These are phyloP conservation scores for Solanum hybrid DNA, from an alignment of 305 asterid genomes.

Conservation along the genomic window DNA sequence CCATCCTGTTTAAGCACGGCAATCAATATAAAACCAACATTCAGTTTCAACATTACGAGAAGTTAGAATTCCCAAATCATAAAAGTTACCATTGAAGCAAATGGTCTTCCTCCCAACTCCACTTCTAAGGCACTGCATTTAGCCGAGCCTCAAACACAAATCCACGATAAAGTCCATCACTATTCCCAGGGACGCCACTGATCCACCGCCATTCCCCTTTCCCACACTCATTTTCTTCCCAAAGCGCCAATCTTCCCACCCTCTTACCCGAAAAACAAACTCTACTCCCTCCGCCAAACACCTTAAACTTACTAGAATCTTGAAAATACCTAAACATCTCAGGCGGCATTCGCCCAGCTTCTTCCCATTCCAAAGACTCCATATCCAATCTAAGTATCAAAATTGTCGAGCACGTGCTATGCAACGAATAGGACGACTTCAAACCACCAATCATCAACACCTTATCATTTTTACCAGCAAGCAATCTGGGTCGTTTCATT, in stretches of 20 bases:
- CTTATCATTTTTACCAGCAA: conserved; percentile 48
- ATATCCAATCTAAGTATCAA: conserved; percentile 77
- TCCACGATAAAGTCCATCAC: conserved; percentile 82
- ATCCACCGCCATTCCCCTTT: conserved; percentile 80
- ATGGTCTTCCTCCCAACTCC: neutral
- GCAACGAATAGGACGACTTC: conserved; percentile 62
- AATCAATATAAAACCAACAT: conserved; percentile 2
- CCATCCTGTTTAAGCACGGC: conserved; percentile 5
- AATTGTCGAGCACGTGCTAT: conserved; percentile 72
- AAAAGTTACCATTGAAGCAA: conserved; percentile 5
- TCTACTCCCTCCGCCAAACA: conserved; percentile 78
- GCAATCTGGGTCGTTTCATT: conserved; percentile 69
- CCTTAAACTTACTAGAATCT: conserved; percentile 91
- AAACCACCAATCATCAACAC: conserved; percentile 80
- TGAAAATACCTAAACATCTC: conserved; percentile 68
- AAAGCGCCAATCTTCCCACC: conserved; percentile 64
- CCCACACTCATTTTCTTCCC: conserved; percentile 60
- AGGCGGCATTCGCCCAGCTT: conserved; percentile 81
- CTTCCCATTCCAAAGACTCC: conserved; percentile 85
- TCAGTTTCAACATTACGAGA: neutral
- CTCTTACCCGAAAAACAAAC: conserved; percentile 86
- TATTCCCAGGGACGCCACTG: conserved; percentile 62
- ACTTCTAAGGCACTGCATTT: conserved; percentile 35
- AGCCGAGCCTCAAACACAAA: conserved; percentile 73
- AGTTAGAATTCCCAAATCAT: neutral